These are phyloP conservation scores for Lophiotrema nucula DNA, from an alignment of 495 filamentous ascomycete species.

Conservation along the genomic window DNA sequence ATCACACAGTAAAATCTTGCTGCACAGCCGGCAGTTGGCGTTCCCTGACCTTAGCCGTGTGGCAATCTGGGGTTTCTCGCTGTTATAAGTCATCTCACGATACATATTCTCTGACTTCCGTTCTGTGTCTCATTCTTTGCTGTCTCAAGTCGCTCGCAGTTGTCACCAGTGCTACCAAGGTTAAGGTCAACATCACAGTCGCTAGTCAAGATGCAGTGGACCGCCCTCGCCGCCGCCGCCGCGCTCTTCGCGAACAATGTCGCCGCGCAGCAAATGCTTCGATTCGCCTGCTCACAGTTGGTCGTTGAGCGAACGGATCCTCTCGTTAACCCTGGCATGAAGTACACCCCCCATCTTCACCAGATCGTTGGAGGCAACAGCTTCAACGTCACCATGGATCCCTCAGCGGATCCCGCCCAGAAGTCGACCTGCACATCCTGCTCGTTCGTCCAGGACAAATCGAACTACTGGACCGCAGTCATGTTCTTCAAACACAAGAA, in stretches of 20 bases:
- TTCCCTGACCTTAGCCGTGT: too few relatives aligned
- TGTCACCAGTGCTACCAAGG: slow-evolving; percentile 1
- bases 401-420: slow-evolving; percentile 27
- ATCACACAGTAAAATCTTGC: slow-evolving; percentile 19
- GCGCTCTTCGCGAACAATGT: slow-evolving; percentile 51
- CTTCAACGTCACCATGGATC: slow-evolving; percentile 38
- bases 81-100: slow-evolving; percentile 24
- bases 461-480: slow-evolving; percentile 37
- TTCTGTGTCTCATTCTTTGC: slow-evolving; percentile 21
- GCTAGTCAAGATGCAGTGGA: slow-evolving; percentile 51
- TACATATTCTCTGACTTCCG: slow-evolving; percentile 3
- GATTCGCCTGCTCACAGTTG: slow-evolving; percentile 58
- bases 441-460: slow-evolving; percentile 27
- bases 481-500: slow-evolving; percentile 35
- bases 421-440: slow-evolving; percentile 33
- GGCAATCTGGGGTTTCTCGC: slow-evolving; percentile 7
- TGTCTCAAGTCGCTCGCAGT: background rate
- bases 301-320: slow-evolving; percentile 44
- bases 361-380: slow-evolving; percentile 33
- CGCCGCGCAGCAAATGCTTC: slow-evolving; percentile 52
- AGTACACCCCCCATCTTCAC: slow-evolving; percentile 33
- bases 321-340: slow-evolving; percentile 34
- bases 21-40: slow-evolving; percentile 22
- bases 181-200: slow-evolving; percentile 14
- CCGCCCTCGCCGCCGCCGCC: slow-evolving; percentile 49